phyloP scores from a whole-genome alignment of 169 alveolate species.

The Plasmodium coatneyi region DNA sequence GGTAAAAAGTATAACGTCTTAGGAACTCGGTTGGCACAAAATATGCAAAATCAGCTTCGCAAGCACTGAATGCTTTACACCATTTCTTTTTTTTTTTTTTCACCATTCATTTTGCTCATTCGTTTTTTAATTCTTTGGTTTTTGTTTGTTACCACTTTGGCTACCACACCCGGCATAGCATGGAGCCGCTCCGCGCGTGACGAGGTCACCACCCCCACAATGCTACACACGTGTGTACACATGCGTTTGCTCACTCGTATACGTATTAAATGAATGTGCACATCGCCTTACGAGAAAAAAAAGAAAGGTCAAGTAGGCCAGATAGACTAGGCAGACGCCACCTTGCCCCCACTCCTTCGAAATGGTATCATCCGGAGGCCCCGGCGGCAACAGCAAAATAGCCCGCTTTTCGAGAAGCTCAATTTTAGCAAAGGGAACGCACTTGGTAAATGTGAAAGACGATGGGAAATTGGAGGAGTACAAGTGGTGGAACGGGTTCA shows the following conservation, averaged over 20 bases:
- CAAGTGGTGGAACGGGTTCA: slow-evolving; percentile 51
- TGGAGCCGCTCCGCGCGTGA: neutral
- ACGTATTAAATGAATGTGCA: neutral
- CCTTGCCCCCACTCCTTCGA: neutral
- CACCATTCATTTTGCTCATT: neutral
- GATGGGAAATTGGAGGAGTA: slow-evolving; percentile 13
- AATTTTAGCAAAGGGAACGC: slow-evolving; percentile 23
- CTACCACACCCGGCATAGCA: neutral
- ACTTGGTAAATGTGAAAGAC: slow-evolving; percentile 47
- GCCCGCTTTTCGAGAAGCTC: slow-evolving; percentile 41
- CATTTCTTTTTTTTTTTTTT: neutral
- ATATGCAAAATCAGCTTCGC: neutral
- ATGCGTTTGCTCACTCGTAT: neutral
- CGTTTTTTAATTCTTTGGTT: neutral
- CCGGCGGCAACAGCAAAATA: slow-evolving; percentile 22
- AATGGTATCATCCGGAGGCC: slow-evolving; percentile 36
- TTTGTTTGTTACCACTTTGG: neutral
- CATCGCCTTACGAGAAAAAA: neutral
- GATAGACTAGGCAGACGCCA: neutral
- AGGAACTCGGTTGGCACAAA: neutral
- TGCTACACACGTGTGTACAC: slow-evolving; percentile 2
- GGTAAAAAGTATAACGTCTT: neutral
- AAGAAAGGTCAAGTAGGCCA: slow-evolving; percentile 1
- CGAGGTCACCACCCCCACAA: neutral
- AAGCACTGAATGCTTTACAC: neutral